A percentile compares a stretch with the other conserved stretches of the same genome.
These are phyloP conservation scores for Pogostemon cablin DNA, from an alignment of 257 asterid genomes.

Conservation along the genomic window DNA sequence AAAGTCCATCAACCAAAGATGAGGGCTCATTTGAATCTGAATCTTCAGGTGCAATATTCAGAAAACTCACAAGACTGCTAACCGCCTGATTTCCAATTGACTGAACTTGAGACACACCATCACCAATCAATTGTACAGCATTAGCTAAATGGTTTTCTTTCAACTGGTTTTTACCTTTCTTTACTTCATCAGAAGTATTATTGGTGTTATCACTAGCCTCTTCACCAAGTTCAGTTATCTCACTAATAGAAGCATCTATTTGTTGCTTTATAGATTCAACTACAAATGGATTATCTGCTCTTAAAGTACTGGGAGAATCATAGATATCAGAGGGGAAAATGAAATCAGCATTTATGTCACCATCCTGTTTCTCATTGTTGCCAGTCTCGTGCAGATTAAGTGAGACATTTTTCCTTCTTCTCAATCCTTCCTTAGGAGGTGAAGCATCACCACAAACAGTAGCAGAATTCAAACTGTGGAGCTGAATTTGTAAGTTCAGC, in stretches of 20 bases:
- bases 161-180: conserved; percentile 56
- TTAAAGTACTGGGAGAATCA: conserved; percentile 66
- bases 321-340: conserved; percentile 47
- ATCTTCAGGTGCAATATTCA: conserved; percentile 78
- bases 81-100: conserved; percentile 97
- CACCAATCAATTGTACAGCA: conserved; percentile 90
- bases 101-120: conserved; percentile 96
- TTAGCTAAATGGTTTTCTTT: conserved; percentile 83
- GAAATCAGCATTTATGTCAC: conserved; percentile 45
- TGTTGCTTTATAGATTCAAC: conserved; percentile 54
- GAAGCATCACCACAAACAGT: conserved; percentile 54
- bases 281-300: conserved; percentile 55
- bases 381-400: conserved; percentile 46
- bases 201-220: conserved; percentile 45
- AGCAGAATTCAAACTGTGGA: conserved; percentile 68
- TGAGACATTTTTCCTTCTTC: conserved; percentile 64
- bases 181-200: conserved; percentile 47
- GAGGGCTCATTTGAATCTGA: conserved; percentile 69
- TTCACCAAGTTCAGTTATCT: conserved; percentile 77
- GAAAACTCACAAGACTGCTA: conserved; percentile 81
- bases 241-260: conserved; percentile 53
- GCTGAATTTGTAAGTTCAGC: conserved; percentile 94
- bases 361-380: conserved; percentile 61
- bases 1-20: conserved; percentile 45
- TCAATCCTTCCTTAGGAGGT: conserved; percentile 67